Evolutionary conservation across 1,284 basidiomycete genomes (phyloP), one percentile per base, ranked within the genome.

Genomic region (Cryptococcus hybrid): DNA sequence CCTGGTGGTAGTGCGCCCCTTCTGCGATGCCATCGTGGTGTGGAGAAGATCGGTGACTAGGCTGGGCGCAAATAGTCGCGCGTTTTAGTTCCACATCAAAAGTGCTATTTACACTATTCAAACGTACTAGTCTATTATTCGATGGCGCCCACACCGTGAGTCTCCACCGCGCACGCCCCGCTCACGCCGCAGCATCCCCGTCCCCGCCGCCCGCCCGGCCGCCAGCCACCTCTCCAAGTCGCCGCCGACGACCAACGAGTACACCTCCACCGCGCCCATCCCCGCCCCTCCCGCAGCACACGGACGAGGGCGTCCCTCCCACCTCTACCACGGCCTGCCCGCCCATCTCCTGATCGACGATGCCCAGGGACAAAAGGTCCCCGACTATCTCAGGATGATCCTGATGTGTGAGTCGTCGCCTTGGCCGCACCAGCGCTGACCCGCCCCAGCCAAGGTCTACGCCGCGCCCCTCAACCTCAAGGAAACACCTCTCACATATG

Each of bases 331-430:
- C 3, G 67, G 68, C 46, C 59, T 79, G n/a, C 76, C 78, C 3
- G 24, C 50, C n/a, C 73, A 78, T 61, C 60, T 73, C 39, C 50
- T 78, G 55, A 63, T 65, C 51, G 48, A 59, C 38, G 66, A 70
- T 18, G 64, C 58, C 5, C 60, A 63, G 15, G 72, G 56, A 18
- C 51, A 58, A 7, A 57, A 64, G 38, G 87, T 87, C 6, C 94
- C 94, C 0, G 95, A 99, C 78, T 99, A 99, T 75, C 84, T 99
- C 39, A 84, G 89, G 46, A 86, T 99, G 63, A 97, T 96, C 73
- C 83, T 98, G 56, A 90, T 88, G 50, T 87, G 77, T 78, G 51
- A 57, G 75, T 70, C 47, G 13, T 11, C n/a, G 30, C n/a, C 40
- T 30, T 48, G n/a, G 34, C n/a, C 9, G n/a, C 18, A 18, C 18